Percentiles rank a stretch among this genome's conserved stretches.
Conservation (phyloP, 192 early-diverging fungal genomes). For the Coemansia sp. region DNA sequence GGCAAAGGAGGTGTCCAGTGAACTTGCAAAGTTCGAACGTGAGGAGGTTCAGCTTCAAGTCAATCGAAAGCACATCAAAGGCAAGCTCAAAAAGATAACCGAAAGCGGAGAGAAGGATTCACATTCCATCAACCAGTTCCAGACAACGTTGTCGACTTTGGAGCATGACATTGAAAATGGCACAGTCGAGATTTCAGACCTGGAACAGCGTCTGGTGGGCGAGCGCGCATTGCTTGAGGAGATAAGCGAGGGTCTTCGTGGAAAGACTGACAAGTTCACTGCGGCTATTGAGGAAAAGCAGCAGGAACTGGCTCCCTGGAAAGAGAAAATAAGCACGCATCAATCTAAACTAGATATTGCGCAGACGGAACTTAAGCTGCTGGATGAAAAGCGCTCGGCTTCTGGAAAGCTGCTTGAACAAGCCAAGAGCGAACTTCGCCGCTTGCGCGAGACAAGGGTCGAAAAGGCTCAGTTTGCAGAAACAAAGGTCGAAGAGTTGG, state of each 20-base stretch:
- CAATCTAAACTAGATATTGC: constrained; percentile 76
- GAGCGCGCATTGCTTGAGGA: constrained; percentile 76
- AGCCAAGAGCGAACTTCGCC: constrained; percentile 58
- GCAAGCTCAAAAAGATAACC: constrained; percentile 75
- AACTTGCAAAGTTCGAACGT: constrained; percentile 71
- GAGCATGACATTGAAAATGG: constrained; percentile 64
- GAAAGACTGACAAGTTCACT: constrained; percentile 85
- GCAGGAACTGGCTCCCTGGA: constrained; percentile 82
- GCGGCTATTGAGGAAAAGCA: constrained; percentile 82
- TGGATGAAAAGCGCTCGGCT: constrained; percentile 64
- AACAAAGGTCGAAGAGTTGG: constrained; percentile 44
- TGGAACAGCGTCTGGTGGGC: constrained; percentile 61
- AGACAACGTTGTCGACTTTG: constrained; percentile 69
- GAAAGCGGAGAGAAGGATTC: constrained; percentile 70
- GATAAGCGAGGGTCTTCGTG: constrained; percentile 76
- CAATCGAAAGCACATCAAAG: constrained; percentile 76
- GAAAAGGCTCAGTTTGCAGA: constrained; percentile 48
- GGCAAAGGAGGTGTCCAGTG: constrained; percentile 57
- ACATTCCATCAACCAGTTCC: constrained; percentile 59
- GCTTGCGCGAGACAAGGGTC: constrained; percentile 50
- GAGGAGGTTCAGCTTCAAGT: constrained; percentile 84
- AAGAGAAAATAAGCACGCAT: constrained; percentile 74
- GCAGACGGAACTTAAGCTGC: constrained; percentile 76
- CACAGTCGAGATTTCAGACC: constrained; percentile 59
- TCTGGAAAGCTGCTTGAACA: constrained; percentile 59